Evolutionary conservation across 2,329 filamentous ascomycete species (phyloP), one percentile per base, ranked within the genome.

Genomic region (Didymella exigua): DNA sequence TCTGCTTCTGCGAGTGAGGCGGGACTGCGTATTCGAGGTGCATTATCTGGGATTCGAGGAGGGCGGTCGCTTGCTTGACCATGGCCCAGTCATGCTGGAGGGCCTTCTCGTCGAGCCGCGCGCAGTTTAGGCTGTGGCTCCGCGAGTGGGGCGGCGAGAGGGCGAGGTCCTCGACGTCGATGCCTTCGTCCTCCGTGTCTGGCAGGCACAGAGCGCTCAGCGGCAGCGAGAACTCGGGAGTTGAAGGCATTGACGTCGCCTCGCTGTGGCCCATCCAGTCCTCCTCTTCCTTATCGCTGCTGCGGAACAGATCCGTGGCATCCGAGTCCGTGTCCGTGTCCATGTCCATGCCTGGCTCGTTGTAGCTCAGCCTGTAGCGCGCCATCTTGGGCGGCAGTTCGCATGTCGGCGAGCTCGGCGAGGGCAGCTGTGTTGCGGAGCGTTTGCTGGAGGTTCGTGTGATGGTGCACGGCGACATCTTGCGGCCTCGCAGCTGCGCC

Each of bases 361-460:
- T 49, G 46, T 64, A 57, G 24, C 54, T 68, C 46, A 71, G 59
- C 19, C 67, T 56, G 50, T 63, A 63, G 24, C 65, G 47, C 16
- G 70, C 70, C 9, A 73, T 70, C 69, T 75, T 75, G 51, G 69
- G 67, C n/a, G 69, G 72, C 47, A 72, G 52, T 45, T 67, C 67
- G 30, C 68, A 69, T 13, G 66, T 65, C 4, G 71, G 71, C 51
- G 70, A 72, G 61, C 38, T 72, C 45, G 71, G 71, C 53, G 71
- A 73, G 24, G 71, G 71, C 50, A 74, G 58, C 59, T 74, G 71
- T 9, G 71, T 73, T 2, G 72, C 72, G 8, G 71, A 74, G 19
- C 72, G 69, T 51, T 75, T 75, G 53, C 69, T 68, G 41, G 70
- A 73, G 5, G 68, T 70, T 37, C 71, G 65, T 30, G 60, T 66